Base-by-base conservation (phyloP, 305 asterid species). In the Vinca major region DNA sequence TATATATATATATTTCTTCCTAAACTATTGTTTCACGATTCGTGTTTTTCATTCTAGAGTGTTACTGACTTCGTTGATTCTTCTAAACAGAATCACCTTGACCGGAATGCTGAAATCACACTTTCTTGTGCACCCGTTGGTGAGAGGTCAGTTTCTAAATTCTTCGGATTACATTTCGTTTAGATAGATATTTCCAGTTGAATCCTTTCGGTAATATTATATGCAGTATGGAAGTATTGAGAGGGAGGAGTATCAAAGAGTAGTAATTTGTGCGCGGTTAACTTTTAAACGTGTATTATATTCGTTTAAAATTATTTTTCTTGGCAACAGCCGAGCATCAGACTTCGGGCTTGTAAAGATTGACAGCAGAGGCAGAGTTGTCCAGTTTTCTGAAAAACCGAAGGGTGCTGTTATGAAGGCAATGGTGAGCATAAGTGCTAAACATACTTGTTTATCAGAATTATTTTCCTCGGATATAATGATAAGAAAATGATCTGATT, bases 381-480 rank as follows among this genome's bases (percentile, higher is more conserved):
- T 81, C 47, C 96, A 86, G 58, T 94, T 94, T 67, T 74, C 89
- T n/a, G 97, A 94, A 78, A 94, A 94, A 83, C 99, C 99, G 2
- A 89, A 78, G 68, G 96, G 86, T 41, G 69, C 69, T 57, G 90
- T 89, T 77, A 88, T 88, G 83, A 83, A 81, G 68, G 88, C 91
- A 75, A 89, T 94, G 99, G 99, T 94, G 79, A 80, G 82, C 58
- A 37, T 10, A 26, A 40, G 33, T 10, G 36, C 33, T 6, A 26
- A 26, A n/a, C 56, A 21, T 50, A 33, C 33, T 26, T 0, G 1
- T 26, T 26, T 26, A 26, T 26, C 33, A 1, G 33, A 1, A 26
- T 26, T 26, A 26, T 26, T 26, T 26, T 33, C 21, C 44, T 54
- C 7, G 3, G 53, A 19, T 17, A 40, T 51, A 26, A 26, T 26